Evolutionary conservation across 2,329 filamentous ascomycete genomes (phyloP).

Genomic region (Aspergillus versicolor): DNA sequence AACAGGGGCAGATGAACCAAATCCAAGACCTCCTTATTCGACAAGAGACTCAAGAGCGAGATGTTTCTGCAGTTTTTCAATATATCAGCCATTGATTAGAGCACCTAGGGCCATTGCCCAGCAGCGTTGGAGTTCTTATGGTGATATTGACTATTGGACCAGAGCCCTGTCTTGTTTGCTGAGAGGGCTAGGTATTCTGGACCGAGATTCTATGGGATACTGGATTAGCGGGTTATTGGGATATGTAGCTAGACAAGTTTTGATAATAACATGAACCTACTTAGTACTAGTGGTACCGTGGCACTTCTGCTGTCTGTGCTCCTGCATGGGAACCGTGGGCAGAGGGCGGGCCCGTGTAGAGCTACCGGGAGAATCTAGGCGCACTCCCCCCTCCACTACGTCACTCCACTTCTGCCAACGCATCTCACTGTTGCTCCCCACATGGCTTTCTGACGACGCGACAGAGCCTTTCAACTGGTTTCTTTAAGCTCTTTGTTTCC

Average conservation of each 20-base stretch:
- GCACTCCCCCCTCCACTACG: conserved; percentile 14
- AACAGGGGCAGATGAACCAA: conserved; percentile 64
- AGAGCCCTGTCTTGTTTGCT: background rate
- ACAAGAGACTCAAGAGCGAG: conserved; percentile 75
- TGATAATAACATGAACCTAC: background rate
- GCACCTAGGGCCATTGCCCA: conserved; percentile 1
- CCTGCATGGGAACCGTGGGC: background rate
- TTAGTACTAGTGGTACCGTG: background rate
- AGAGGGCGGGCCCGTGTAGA: background rate
- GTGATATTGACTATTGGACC: conserved; percentile 7
- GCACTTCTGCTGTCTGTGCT: background rate
- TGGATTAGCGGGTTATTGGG: conserved; percentile 9
- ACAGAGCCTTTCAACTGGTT: conserved; percentile 6
- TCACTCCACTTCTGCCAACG: conserved; percentile 25
- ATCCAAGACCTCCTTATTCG: conserved; percentile 91
- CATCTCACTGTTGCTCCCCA: conserved; percentile 22
- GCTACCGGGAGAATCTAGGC: conserved; percentile 2
- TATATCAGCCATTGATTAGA: conserved; percentile 81
- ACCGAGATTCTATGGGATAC: background rate
- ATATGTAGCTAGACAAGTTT: conserved; percentile 3
- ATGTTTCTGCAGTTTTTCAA: conserved; percentile 94
- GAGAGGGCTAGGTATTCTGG: background rate
- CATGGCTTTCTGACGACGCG: conserved; percentile 14
- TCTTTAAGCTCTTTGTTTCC: conserved; percentile 4
- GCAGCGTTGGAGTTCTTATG: background rate